Evolutionary conservation across 495 filamentous ascomycete species (phyloP).

Genomic region (Chlorociboria aeruginascens): DNA sequence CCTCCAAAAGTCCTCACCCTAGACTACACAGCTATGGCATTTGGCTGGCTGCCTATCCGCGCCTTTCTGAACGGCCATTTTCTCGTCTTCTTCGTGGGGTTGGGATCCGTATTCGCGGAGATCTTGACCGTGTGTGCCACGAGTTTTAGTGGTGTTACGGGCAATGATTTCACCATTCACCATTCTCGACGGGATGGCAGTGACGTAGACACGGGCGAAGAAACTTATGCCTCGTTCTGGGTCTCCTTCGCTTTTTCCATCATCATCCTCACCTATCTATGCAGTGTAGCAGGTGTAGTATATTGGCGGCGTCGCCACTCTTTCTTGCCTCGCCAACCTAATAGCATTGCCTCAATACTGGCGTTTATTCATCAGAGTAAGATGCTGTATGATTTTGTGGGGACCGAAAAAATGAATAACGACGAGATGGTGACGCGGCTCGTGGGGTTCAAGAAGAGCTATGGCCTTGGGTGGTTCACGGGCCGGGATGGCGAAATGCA

Average conservation of each 20-base stretch:
- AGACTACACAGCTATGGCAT: conserved; percentile 60
- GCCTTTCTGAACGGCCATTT: conserved; percentile 51
- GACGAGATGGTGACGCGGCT: conserved; percentile 42
- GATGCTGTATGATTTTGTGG: conserved; percentile 61
- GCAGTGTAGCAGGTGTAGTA: conserved; percentile 37
- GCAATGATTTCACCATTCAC: conserved; percentile 30
- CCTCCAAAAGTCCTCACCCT: conserved; percentile 50
- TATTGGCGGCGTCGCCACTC: conserved; percentile 43
- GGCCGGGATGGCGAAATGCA: conserved; percentile 53
- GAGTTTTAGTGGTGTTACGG: conserved; percentile 45
- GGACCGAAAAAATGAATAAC: conserved; percentile 47
- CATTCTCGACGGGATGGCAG: neutral
- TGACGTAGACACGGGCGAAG: conserved; percentile 36
- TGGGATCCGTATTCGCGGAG: conserved; percentile 52
- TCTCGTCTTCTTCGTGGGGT: conserved; percentile 47
- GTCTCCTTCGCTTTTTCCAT: conserved; percentile 44
- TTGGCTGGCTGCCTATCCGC: conserved; percentile 48
- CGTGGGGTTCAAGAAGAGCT: conserved; percentile 43
- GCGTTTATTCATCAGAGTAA: conserved; percentile 63
- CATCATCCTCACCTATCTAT: conserved; percentile 45
- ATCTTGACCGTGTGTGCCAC: conserved; percentile 56
- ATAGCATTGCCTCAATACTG: conserved; percentile 58
- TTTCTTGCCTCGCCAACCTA: conserved; percentile 61
- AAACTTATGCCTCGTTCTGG: conserved; percentile 49
- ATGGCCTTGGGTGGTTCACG: conserved; percentile 61